Evolutionary conservation across 2,329 filamentous ascomycete genomes (phyloP).

Genomic region (Cladosporium phlei): DNA sequence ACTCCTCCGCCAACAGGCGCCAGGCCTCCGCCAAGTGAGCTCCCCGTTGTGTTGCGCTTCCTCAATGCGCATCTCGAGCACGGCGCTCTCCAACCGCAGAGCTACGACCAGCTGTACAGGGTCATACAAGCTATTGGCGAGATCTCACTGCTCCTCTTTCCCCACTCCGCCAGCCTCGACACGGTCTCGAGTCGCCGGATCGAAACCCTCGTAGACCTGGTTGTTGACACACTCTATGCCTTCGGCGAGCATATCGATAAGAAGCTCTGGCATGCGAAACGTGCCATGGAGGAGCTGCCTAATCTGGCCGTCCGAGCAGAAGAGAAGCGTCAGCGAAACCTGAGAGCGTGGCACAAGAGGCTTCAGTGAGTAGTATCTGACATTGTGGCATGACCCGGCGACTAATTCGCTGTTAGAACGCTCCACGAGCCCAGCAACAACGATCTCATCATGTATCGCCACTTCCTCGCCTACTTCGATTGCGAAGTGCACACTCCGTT

Average conservation of each 20-base stretch:
- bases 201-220: neutral
- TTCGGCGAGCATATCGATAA: slow-evolving; percentile 1
- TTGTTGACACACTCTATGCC: slow-evolving; percentile 10
- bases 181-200: slow-evolving; percentile 3
- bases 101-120: slow-evolving; percentile 16
- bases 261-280: neutral
- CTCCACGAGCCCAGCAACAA: slow-evolving; percentile 9
- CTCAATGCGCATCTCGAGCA: slow-evolving; percentile 15
- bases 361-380: neutral
- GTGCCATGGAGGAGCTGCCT: slow-evolving; percentile 6
- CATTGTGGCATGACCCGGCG: neutral
- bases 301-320: slow-evolving; percentile 1
- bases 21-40: neutral
- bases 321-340: neutral
- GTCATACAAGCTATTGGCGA: slow-evolving; percentile 16
- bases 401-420: slow-evolving; percentile 1
- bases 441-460: slow-evolving; percentile 3
- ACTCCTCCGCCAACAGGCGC: neutral
- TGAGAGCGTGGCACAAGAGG: slow-evolving; percentile 3
- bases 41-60: slow-evolving; percentile 1
- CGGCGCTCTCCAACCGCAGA: slow-evolving; percentile 13
- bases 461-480: slow-evolving; percentile 9
- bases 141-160: slow-evolving; percentile 13
- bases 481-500: slow-evolving; percentile 4
- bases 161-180: neutral